A percentile compares a stretch with the other conserved stretches of the same genome.
These are phyloP conservation scores for Arabidopsis hybrid DNA, from an alignment of 441 rosid species.

Conservation along the genomic window DNA sequence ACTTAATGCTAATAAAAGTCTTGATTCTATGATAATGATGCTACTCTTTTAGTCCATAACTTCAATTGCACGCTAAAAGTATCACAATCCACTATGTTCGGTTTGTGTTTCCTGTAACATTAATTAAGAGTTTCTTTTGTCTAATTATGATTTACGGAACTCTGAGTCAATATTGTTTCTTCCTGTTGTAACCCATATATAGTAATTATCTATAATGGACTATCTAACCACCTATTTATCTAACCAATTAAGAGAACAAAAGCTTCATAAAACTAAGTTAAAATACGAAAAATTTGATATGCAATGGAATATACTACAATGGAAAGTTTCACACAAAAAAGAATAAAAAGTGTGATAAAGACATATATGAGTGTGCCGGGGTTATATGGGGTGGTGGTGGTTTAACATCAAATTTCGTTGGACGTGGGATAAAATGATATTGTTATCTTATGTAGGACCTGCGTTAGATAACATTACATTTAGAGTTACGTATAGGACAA, in stretches of 20 bases:
- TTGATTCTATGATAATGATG: constrained; percentile 30
- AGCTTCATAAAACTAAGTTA: too few relatives aligned
- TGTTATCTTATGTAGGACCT: constrained; percentile 43
- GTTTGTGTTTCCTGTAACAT: constrained; percentile 8
- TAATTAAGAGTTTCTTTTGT: not conserved
- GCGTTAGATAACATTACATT: constrained; percentile 13
- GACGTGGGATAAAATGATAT: constrained; percentile 34
- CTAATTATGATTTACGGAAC: not conserved
- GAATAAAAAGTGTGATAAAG: not conserved
- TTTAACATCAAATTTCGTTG: constrained; percentile 12
- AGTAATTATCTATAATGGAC: too few relatives aligned
- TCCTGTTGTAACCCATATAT: not conserved
- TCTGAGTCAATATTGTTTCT: not conserved
- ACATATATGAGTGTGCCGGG: constrained; percentile 13
- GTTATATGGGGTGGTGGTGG: constrained; percentile 20
- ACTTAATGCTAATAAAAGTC: not conserved
- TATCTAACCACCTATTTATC: too few relatives aligned
- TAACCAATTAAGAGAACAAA: too few relatives aligned
- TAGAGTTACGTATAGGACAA: constrained; percentile 34
- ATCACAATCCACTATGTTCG: constrained; percentile 20
- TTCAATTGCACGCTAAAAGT: constrained; percentile 22
- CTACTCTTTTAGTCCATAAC: constrained; percentile 22
- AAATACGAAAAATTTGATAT: too few relatives aligned
- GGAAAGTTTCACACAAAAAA: not conserved
- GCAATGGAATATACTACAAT: not conserved